Conservation (phyloP, 345 rosid species). For the Aquilaria yunnanensis region DNA sequence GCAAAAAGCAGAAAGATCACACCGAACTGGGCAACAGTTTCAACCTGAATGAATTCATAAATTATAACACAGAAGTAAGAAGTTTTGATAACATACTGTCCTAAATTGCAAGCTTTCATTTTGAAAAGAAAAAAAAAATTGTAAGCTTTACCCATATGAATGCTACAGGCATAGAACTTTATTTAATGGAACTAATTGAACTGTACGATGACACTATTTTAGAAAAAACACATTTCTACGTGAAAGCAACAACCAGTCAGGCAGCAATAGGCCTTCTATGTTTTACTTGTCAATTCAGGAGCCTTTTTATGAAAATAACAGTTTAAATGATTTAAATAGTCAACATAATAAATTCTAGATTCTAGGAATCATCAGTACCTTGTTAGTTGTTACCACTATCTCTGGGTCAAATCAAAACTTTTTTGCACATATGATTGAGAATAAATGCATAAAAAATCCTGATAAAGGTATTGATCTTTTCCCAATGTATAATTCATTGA, state of each 20-base stretch:
- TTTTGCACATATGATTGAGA: no score
- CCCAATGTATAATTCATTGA: background rate
- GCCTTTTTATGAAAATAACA: no score
- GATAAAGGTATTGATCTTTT: background rate
- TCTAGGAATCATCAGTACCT: no score
- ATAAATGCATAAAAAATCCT: background rate
- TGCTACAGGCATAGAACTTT: background rate
- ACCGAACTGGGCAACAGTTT: constrained; percentile 98
- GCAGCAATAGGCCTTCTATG: no score
- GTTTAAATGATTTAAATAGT: no score
- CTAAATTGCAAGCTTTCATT: background rate
- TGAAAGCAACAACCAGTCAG: no score
- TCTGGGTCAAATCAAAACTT: no score
- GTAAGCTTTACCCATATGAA: constrained; percentile 10
- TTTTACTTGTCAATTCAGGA: no score
- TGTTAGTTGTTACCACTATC: no score
- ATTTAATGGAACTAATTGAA: constrained; percentile 6
- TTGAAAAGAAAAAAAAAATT: background rate
- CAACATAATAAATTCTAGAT: no score
- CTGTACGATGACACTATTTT: background rate
- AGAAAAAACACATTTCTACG: background rate
- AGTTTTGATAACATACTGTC: no score
- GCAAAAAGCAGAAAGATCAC: constrained; percentile 97
- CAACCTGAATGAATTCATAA: constrained; percentile 49
- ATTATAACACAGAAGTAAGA: constrained; percentile 2